Evolutionary conservation across 495 filamentous ascomycete genomes (phyloP), one percentile per base, ranked within the genome.

Genomic region (Patellaria atrata): DNA sequence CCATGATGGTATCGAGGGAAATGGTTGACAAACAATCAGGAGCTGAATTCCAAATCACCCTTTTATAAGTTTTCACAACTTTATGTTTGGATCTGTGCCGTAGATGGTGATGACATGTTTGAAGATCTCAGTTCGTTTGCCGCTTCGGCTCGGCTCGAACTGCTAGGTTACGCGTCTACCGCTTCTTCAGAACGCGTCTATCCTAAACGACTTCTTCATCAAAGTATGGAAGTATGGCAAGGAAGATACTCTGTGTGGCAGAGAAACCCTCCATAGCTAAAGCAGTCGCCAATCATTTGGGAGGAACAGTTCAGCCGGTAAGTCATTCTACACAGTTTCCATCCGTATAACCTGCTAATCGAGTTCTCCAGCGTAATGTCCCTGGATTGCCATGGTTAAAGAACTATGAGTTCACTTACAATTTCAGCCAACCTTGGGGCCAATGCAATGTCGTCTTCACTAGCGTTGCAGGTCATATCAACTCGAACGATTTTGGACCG

Each of bases 221-320:
- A 10, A 4, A 21, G 14, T 1, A 17, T 14, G 14, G 20, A n/a
- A 9, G n/a, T n/a, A n/a, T n/a, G n/a, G n/a, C 51, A 47, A 35
- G 12, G 11, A 68, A 65, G 55, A 74, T 92, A 41, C 67, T 97
- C 17, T 96, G 91, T 52, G 85, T 97, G 44, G 89, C 89, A 37
- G 89, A 97, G 53, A 97, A 97, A 60, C 85, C 85, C 34, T 86
- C 86, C 22, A 96, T 97, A 38, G 79, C 89, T 33, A 93, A 84
- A 58, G 82, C 89, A 27, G 91, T 97, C 32, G 79, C 89, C 21
- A 69, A 73, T 32, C 87, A 94, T 60, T 66, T 97, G 30, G 77
- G 78, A 14, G 84, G 82, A 30, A 56, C 62, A 17, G 67, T 75
- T 35, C 68, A 70, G 53, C 73, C 67, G 24, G 85, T 91, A 62